Conservation (phyloP, 148 eudicot species). For the Cornus controversa region DNA sequence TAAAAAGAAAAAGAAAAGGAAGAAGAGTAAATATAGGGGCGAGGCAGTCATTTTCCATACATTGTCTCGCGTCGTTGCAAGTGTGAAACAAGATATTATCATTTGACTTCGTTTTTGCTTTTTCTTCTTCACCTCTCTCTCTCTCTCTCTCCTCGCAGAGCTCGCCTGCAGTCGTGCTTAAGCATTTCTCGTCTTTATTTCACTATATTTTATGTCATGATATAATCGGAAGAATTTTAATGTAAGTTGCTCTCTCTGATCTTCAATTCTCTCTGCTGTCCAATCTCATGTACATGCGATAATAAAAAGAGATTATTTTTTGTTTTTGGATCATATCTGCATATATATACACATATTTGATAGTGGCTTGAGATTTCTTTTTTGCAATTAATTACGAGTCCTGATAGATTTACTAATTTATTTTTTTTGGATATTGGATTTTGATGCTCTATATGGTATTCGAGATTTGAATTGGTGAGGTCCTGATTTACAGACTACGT, state of each 20-base stretch:
- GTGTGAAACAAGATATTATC: not conserved
- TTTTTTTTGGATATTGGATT: not conserved
- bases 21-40: too few relatives aligned
- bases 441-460: not conserved
- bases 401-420: not conserved
- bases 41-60: too few relatives aligned
- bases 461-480: not conserved
- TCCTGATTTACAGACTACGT: not conserved
- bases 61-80: too few relatives aligned
- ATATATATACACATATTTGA: too few relatives aligned
- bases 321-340: not conserved
- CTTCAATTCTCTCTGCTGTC: not conserved
- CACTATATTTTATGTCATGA: not conserved
- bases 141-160: not conserved
- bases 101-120: not conserved
- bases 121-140: not conserved
- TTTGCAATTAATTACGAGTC: not conserved
- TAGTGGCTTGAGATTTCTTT: not conserved
- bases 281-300: not conserved
- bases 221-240: not conserved
- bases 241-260: constrained; percentile 22
- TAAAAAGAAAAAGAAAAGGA: too few relatives aligned
- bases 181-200: not conserved
- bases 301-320: not conserved
- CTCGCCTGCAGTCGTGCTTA: not conserved